phyloP scores from a whole-genome alignment of 129 eudicot species.

The Pseudognaphalium luteoalbum region DNA sequence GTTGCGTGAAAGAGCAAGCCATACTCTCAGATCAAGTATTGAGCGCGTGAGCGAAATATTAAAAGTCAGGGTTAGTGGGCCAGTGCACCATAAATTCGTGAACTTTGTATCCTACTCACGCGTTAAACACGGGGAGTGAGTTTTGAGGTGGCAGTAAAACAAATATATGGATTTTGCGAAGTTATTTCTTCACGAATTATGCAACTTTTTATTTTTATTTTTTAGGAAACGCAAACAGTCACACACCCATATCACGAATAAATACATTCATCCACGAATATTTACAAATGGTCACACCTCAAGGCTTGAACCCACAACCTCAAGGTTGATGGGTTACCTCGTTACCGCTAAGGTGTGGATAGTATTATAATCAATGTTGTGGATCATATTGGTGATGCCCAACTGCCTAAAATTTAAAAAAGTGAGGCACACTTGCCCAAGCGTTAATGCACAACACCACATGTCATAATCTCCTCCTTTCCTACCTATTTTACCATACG shows the following conservation, averaged over 20 bases:
- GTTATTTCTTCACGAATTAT: background rate
- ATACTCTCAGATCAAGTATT: constrained; percentile 8
- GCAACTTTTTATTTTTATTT: background rate
- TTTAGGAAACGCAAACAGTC: too few species aligned
- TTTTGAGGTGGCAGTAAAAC: background rate
- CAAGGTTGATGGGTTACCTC: too few species aligned
- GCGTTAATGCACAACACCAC: background rate
- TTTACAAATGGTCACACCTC: too few species aligned
- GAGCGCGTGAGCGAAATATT: constrained; percentile 27
- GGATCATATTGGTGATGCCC: background rate
- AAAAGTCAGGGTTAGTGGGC: constrained; percentile 35
- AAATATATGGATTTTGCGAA: background rate
- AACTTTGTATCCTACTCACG: constrained; percentile 24
- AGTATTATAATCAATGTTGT: background rate
- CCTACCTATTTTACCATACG: background rate
- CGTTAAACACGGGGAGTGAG: constrained; percentile 12
- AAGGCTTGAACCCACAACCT: too few species aligned
- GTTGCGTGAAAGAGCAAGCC: constrained; percentile 23
- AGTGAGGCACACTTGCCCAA: background rate
- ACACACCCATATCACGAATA: too few species aligned
- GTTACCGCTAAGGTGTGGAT: background rate
- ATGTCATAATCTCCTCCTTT: background rate
- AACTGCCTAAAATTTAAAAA: background rate
- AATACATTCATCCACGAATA: too few species aligned
- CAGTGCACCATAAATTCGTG: constrained; percentile 25